Conservation (phyloP, 2,329 filamentous ascomycete species). For the Fusarium paranaense region DNA sequence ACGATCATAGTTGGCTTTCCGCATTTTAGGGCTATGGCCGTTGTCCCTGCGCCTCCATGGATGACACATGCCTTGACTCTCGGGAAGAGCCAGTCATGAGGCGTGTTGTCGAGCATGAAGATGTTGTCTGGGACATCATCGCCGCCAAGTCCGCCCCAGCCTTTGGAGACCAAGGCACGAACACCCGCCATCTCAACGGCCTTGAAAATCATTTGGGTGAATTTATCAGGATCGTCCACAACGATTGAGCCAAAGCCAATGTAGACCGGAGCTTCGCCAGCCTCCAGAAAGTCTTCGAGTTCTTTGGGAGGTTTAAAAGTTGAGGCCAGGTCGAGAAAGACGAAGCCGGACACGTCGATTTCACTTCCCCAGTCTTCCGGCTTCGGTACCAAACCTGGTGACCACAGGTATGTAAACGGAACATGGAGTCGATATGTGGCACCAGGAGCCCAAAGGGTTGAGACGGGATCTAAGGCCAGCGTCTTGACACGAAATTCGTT, state of each 20-base stretch:
- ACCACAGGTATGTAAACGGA: slow-evolving; percentile 81
- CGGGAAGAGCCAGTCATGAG: slow-evolving; percentile 83
- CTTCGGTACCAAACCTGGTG: slow-evolving; percentile 73
- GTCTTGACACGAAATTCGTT: slow-evolving; percentile 79
- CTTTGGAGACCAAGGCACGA: slow-evolving; percentile 78
- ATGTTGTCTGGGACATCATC: slow-evolving; percentile 70
- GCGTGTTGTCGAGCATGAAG: slow-evolving; percentile 79
- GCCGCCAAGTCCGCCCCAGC: slow-evolving; percentile 78
- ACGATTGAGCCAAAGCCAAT: slow-evolving; percentile 84
- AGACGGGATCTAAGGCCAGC: slow-evolving; percentile 78
- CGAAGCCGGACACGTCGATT: slow-evolving; percentile 81
- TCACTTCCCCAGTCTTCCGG: slow-evolving; percentile 75
- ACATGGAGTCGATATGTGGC: slow-evolving; percentile 79
- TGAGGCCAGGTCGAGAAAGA: slow-evolving; percentile 78
- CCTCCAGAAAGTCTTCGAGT: slow-evolving; percentile 66
- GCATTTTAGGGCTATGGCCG: slow-evolving; percentile 78
- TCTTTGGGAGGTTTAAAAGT: slow-evolving; percentile 68
- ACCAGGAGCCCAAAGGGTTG: slow-evolving; percentile 81
- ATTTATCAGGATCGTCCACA: slow-evolving; percentile 75
- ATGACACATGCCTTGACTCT: slow-evolving; percentile 75
- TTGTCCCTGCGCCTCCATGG: slow-evolving; percentile 83
- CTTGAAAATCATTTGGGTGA: slow-evolving; percentile 78
- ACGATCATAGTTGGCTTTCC: slow-evolving; percentile 81
- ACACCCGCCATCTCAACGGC: slow-evolving; percentile 75
- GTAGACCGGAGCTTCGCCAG: slow-evolving; percentile 72